phyloP scores from a whole-genome alignment of 345 rosid species.

The Hibiscus mutabilis region DNA sequence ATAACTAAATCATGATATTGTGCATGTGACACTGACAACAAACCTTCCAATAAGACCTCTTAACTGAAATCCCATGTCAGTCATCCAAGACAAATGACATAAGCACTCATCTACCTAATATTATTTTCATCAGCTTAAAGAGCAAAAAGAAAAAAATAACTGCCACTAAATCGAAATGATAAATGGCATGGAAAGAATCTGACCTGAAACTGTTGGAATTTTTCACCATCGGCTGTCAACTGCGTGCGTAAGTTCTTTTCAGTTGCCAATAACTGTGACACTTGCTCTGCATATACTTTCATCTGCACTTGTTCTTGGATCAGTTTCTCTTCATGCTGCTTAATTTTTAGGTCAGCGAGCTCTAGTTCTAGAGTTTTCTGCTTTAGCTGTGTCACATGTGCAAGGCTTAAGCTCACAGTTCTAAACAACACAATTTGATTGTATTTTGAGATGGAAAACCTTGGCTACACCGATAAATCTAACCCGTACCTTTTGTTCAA shows the following conservation, averaged over 20 bases:
- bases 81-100: not conserved
- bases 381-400: conserved; percentile 55
- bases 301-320: conserved; percentile 82
- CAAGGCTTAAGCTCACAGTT: not conserved
- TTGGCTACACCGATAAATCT: not conserved
- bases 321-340: conserved; percentile 80
- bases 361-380: conserved; percentile 83
- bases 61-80: not conserved
- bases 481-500: conserved; percentile 57
- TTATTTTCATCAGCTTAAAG: not conserved
- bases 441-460: not conserved
- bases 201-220: conserved; percentile 94
- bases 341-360: conserved; percentile 64
- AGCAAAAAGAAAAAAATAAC: not conserved
- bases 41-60: not conserved
- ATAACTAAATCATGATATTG: not conserved
- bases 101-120: not conserved
- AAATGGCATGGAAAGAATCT: conserved; percentile 7
- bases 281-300: conserved; percentile 88
- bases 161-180: not conserved
- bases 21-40: not conserved
- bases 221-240: conserved; percentile 89
- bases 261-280: conserved; percentile 71
- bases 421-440: not conserved
- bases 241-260: conserved; percentile 79